Evolutionary conservation across 208 protist genomes (phyloP).

Genomic region (Polymyxa betae): DNA sequence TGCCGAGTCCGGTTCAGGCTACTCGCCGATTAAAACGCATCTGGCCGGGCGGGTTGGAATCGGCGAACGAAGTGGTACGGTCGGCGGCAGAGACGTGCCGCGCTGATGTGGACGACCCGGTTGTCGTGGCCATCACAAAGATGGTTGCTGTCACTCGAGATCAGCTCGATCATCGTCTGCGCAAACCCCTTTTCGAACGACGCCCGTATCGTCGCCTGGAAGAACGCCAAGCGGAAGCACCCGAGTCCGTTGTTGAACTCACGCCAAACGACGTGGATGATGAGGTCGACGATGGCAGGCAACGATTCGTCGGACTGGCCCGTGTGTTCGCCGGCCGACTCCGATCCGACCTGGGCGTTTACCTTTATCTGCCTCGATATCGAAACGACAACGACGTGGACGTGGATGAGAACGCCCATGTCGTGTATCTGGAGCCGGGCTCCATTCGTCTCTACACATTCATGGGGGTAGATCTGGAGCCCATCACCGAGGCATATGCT

Average conservation of each 20-base stretch:
- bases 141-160: conserved; percentile 1
- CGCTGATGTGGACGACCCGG: not conserved
- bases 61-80: not conserved
- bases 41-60: conserved; percentile 6
- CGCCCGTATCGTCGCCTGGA: not conserved
- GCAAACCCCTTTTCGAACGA: not conserved
- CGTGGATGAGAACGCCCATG: not conserved
- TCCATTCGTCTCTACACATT: conserved; percentile 32
- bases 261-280: not conserved
- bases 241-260: not conserved
- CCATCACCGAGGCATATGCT: conserved; percentile 12
- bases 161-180: not conserved
- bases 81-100: not conserved
- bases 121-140: not conserved
- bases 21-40: not conserved
- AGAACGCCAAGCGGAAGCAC: not conserved
- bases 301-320: conserved; percentile 8
- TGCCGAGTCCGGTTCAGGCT: not conserved
- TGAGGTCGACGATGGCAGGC: not conserved
- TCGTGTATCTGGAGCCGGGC: not conserved
- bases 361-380: conserved; percentile 25
- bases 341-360: not conserved
- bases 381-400: not conserved
- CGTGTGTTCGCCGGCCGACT: conserved; percentile 55
- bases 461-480: conserved; percentile 54